phyloP scores from a whole-genome alignment of 2,329 filamentous ascomycete species.

The Coleophoma eucalyptorum region DNA sequence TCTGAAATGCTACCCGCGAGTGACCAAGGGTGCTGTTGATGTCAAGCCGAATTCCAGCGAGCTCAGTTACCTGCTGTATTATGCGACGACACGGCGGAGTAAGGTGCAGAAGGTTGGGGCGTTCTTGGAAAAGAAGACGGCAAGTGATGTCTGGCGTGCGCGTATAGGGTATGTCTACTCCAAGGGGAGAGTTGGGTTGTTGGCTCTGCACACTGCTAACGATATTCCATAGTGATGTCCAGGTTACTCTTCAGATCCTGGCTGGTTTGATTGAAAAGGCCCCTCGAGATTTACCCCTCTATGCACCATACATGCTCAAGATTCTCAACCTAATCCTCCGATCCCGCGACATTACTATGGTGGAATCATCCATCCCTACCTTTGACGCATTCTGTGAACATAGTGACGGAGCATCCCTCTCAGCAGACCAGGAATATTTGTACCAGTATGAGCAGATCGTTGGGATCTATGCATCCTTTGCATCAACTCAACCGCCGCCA shows the following conservation, averaged over 20 bases:
- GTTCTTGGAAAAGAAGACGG: conserved; percentile 92
- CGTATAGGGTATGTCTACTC: conserved; percentile 72
- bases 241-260: conserved; percentile 91
- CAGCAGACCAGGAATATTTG: conserved; percentile 81
- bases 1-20: conserved; percentile 93
- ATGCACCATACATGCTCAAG: conserved; percentile 78
- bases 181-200: background rate
- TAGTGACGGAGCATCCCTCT: conserved; percentile 80
- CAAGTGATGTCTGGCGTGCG: conserved; percentile 83
- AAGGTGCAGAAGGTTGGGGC: conserved; percentile 95
- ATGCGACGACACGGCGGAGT: conserved; percentile 87
- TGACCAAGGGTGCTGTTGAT: conserved; percentile 85
- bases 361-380: conserved; percentile 82
- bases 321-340: conserved; percentile 79
- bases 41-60: conserved; percentile 96
- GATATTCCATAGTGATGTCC: conserved; percentile 66
- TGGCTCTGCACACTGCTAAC: conserved; percentile 10
- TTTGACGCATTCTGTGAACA: conserved; percentile 87
- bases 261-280: conserved; percentile 90
- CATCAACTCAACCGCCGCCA: conserved; percentile 55
- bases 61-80: conserved; percentile 94
- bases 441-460: conserved; percentile 81
- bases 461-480: conserved; percentile 73
- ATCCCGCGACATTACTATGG: conserved; percentile 86
- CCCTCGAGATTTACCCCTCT: conserved; percentile 84